Evolutionary conservation across 2,329 filamentous ascomycete species (phyloP), one percentile per base, ranked within the genome.

Genomic region (Furcasterigmium sp.): DNA sequence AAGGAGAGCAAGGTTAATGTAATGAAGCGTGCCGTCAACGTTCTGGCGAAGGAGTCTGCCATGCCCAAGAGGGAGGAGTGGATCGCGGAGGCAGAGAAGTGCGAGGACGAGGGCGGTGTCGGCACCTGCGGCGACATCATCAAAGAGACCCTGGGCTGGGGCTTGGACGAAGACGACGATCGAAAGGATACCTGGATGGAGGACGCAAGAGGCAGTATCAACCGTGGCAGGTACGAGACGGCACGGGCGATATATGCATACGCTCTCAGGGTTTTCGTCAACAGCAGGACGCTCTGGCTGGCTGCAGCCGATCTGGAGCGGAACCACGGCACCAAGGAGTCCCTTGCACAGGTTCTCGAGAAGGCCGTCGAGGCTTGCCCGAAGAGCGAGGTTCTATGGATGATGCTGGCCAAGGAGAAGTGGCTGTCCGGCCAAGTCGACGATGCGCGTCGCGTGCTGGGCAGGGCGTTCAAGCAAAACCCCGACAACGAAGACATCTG

Each of bases 61-160:
- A 98, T 98, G 94, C 80, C 93, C 30, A 95, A 95, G 64, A 84
- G 94, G 32, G 93, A 98, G 61, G 91, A 96, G 53, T 98, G 93
- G 93, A 94, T 98, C 42, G 76, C 80, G 5, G 90, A 97, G 63
- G 94, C 93, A 0, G 93, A 98, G 62, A 87, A 87, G 50, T 97
- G 91, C 58, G 93, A 98, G 64, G 85, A 88, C 45, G 93, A 97
- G 61, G 91, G 89, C 7, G 90, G 91, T 14, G 73, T 87, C 10
- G 71, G 91, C 34, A 97, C 93, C 1, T 95, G 91, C 58, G 84
- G 84, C 49, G 85, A 87, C 38, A 97, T 98, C 51, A 85, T 98
- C 51, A 82, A 85, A 37, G 90, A 96, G 58, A 98, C 93, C 0
- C 77, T 98, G 1, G 91, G 91, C 14, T 98, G 89, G 83, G 82